Evolutionary conservation across 495 filamentous ascomycete species (phyloP), one percentile per base, ranked within the genome.

Genomic region (Hyaloscypha finlandica): DNA sequence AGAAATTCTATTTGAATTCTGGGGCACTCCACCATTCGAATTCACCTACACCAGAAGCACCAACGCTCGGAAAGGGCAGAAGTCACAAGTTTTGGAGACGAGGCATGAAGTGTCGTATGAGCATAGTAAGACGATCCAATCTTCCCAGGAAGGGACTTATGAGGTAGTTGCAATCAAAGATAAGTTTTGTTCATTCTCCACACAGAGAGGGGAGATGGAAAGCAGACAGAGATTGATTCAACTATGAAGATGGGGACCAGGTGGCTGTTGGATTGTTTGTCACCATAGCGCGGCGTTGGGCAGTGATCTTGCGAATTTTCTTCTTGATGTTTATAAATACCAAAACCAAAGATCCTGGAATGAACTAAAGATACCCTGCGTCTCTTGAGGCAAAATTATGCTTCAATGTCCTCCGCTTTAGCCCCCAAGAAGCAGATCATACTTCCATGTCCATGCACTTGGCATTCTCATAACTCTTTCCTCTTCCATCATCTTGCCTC

Each of bases 161-260:
- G 95, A 99, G 79, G 96, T 98, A 14, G 89, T 97, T 61, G 88
- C 92, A 6, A 96, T 99, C 76, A 93, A 92, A 83, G 95, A 99
- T 75, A 87, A 86, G 72, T 95, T 85, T 77, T 99, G 95, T 76
- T 85, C 91, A 4, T 94, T 94, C 75, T 90, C 91, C 32, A 92
- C 85, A 61, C 84, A 88, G 68, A 79, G 79, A 20, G 79, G 77
- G 57, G 78, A 83, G 22, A 79, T 77, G 35, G 87, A 78, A 70
- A 77, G 81, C 19, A 80, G 78, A 48, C 76, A 74, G 58, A 74
- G 69, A 55, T 57, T 71, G 6, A 66, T 74, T 32, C 67, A 71
- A 33, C 69, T 71, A 29, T 74, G 65, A 56, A 8, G 29, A 22
- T 74, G 63, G 48, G 9, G 29, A 22, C 33, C 6, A 11, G 48